Evolutionary conservation across 805 yeast species (phyloP).

Genomic region (Saccharomycopsis fibuligera): DNA sequence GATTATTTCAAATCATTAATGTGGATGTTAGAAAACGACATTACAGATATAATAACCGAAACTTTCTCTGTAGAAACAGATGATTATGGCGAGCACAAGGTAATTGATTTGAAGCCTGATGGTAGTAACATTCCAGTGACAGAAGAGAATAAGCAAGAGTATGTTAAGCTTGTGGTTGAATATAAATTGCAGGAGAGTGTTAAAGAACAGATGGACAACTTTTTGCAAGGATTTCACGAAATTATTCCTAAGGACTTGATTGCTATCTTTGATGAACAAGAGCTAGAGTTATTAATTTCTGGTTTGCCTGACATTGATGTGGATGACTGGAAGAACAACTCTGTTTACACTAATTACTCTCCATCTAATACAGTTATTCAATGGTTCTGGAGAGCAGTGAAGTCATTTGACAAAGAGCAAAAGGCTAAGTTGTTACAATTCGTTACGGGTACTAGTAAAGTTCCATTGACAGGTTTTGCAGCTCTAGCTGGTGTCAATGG

Average conservation of each 20-base stretch:
- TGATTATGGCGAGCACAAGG: constrained; percentile 85
- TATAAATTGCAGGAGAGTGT: constrained; percentile 80
- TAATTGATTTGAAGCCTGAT: constrained; percentile 72
- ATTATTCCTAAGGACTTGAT: constrained; percentile 79
- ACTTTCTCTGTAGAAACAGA: constrained; percentile 91
- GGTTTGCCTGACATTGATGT: constrained; percentile 96
- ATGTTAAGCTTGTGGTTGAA: constrained; percentile 80
- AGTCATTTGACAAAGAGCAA: constrained; percentile 89
- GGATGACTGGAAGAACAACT: constrained; percentile 89
- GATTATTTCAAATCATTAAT: constrained; percentile 91
- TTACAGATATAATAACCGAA: constrained; percentile 87
- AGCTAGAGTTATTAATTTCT: constrained; percentile 82
- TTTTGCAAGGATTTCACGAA: constrained; percentile 83
- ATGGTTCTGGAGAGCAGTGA: constrained; percentile 98
- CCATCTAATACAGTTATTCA: constrained; percentile 80
- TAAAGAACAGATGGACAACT: constrained; percentile 78
- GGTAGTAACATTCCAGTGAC: constrained; percentile 85
- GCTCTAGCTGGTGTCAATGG: constrained; percentile 87
- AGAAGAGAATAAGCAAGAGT: constrained; percentile 84
- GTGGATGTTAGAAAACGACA: constrained; percentile 95
- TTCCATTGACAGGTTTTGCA: constrained; percentile 89
- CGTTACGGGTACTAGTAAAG: constrained; percentile 95
- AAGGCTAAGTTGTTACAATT: constrained; percentile 90
- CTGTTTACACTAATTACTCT: constrained; percentile 74
- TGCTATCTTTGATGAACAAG: constrained; percentile 90